Evolutionary conservation across 2,329 filamentous ascomycete genomes (phyloP), one percentile per base, ranked within the genome.

Genomic region (Cordyceps farinosa): DNA sequence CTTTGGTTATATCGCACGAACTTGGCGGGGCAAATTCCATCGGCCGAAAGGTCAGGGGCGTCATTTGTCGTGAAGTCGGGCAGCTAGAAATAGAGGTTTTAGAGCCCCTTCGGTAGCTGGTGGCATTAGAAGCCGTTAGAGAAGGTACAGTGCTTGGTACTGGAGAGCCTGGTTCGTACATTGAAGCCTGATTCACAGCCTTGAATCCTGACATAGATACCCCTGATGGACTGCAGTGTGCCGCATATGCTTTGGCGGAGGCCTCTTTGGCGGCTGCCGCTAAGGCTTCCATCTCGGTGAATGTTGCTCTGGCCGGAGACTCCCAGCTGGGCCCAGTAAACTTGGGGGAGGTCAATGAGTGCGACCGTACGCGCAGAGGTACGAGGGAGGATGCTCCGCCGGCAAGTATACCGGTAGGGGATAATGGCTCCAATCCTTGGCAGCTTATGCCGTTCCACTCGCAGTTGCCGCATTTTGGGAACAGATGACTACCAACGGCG

Each of bases 401-500:
- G 22, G 32, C 50, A 48, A 55, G n/a, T 6, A 54, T 47, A 42
- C 29, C 27, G 32, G 2, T 36, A 10, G 59, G 59, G 1, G 51
- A 47, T 13, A 47, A 38, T 9, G 59, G 22, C 2, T 54, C 40
- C 22, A 38, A 22, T 22, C 69, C 71, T 50, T 75, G 74, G 50
- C 77, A 79, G 22, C 72, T 72, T 59, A 75, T 73, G 2, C 74
- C 75, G 65, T 78, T 79, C 80, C 80, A 83, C 66, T 82, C 79
- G 65, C 81, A 83, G 65, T 83, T 83, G 36, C 79, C 81, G 63
- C 81, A 83, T 34, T 79, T 77, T 3, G 76, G 76, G 59, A 82
- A 81, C 4, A 78, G 70, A 7, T 71, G 69, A 5, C 74, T 76
- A 5, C 75, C 76, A 15, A 80, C 70, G 30, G 79, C 74, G 55